Evolutionary conservation across 768 basidiomycete species (phyloP), one percentile per base, ranked within the genome.

Genomic region (Rubroboletus pulcherrimus): DNA sequence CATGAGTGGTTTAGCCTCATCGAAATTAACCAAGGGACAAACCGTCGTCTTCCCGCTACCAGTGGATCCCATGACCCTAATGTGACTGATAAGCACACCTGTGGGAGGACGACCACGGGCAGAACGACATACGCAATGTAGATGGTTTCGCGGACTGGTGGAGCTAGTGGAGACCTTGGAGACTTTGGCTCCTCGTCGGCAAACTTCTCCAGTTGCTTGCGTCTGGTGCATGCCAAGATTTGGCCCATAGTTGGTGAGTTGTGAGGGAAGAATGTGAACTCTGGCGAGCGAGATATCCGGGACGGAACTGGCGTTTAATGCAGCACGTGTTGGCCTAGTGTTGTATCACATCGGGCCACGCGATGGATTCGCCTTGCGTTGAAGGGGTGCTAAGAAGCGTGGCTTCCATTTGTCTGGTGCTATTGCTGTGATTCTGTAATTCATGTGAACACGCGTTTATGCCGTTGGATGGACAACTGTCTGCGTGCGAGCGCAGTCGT

Each of bases 21-120:
- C 5, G 34, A 21, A 12, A 48, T 40, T 7, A 26, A 48, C 14
- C 17, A n/a, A 29, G 41, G 45, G 55, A 67, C 67, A 7, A 1
- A 71, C 70, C 48, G 70, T 72, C 41, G 70, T 73, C 63, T 71
- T 71, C 30, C 70, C 70, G n/a, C 65, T 73, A 7, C 70, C 70
- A 49, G 70, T 71, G 37, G 65, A 61, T n/a, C 70, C 70, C 70
- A 71, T 71, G 55, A 70, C 65, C 14, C 68, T 70, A 59, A 62
- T 49, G 58, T 51, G 55, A 59, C 51, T 55, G 68, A 70, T 69
- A 69, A 69, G 69, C 39, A 60, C 14, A 30, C 0, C 12, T 38
- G 44, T 19, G 45, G n/a, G 54, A 38, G 31, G 39, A 26, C n/a
- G 29, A 46, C 17, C 8, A 38, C 30, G 17, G 19, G 26, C 41